Percentiles rank a stretch among this genome's conserved stretches.
Evolutionary conservation across 495 filamentous ascomycete species (phyloP).

Genomic region (Aspergillus cavernicola): DNA sequence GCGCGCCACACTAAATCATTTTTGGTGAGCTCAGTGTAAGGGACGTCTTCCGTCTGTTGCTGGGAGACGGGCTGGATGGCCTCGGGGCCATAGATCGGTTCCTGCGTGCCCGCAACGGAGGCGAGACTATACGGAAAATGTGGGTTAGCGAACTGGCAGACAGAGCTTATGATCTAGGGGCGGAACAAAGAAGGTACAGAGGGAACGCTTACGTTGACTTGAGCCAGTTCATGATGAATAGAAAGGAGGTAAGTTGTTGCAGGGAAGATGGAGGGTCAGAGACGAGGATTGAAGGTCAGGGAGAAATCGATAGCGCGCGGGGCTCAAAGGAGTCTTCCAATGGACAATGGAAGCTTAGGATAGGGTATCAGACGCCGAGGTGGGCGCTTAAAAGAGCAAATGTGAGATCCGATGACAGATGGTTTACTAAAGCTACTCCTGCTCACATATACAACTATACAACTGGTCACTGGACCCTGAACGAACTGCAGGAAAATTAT

Average conservation of each 20-base stretch:
- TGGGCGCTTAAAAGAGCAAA: background rate
- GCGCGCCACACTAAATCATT: constrained; percentile 78
- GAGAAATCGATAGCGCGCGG: constrained; percentile 34
- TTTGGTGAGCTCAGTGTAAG: constrained; percentile 74
- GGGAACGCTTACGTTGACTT: constrained; percentile 59
- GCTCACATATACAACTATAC: background rate
- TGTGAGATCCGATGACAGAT: background rate
- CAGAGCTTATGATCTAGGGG: background rate
- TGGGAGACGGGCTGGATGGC: constrained; percentile 81
- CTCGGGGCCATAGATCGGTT: constrained; percentile 91
- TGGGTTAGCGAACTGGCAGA: constrained; percentile 13
- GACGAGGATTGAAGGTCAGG: constrained; percentile 14
- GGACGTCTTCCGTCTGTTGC: constrained; percentile 72
- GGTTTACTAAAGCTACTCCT: background rate
- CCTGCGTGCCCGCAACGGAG: constrained; percentile 88
- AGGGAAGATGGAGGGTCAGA: constrained; percentile 21
- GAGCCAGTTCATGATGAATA: constrained; percentile 61
- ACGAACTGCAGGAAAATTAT: background rate
- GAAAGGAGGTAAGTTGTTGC: constrained; percentile 5
- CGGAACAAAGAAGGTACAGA: background rate
- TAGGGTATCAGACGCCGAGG: background rate
- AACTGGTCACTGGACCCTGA: background rate
- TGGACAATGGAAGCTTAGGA: background rate
- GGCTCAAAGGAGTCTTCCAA: constrained; percentile 21
- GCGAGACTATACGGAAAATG: constrained; percentile 59